Evolutionary conservation across 495 filamentous ascomycete genomes (phyloP).

Genomic region (Massariosphaeria phaeospora): DNA sequence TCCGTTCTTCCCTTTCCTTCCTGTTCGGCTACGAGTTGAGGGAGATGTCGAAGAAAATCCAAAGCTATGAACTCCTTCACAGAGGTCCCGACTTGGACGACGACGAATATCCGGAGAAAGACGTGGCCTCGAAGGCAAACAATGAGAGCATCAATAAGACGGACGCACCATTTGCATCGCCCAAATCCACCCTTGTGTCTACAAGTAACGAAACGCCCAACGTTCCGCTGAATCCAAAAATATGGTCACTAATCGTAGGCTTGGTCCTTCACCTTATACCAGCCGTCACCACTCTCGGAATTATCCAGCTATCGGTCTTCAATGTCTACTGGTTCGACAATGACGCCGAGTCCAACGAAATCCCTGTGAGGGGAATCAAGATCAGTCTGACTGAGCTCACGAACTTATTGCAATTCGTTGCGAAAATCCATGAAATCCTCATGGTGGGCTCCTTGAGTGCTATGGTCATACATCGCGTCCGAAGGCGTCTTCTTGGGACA

Average conservation of each 20-base stretch:
- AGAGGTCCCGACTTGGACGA: no score
- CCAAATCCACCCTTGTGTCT: no score
- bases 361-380: neutral
- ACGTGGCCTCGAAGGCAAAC: no score
- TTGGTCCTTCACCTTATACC: neutral
- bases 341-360: neutral
- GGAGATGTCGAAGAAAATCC: no score
- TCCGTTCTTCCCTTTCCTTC: no score
- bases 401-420: neutral
- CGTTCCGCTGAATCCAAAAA: neutral
- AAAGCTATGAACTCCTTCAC: no score
- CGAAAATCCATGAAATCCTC: neutral
- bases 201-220: constrained; percentile 1
- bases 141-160: no score
- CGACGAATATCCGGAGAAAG: no score
- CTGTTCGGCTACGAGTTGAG: no score
- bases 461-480: constrained; percentile 1
- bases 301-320: neutral
- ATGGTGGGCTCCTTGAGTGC: neutral
- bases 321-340: constrained; percentile 1
- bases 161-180: no score
- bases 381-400: neutral
- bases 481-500: neutral
- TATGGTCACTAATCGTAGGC: neutral
- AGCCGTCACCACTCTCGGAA: neutral